Evolutionary conservation across 352 stramenopile genomes (phyloP).

Genomic region (Globisporangium ultimum): DNA sequence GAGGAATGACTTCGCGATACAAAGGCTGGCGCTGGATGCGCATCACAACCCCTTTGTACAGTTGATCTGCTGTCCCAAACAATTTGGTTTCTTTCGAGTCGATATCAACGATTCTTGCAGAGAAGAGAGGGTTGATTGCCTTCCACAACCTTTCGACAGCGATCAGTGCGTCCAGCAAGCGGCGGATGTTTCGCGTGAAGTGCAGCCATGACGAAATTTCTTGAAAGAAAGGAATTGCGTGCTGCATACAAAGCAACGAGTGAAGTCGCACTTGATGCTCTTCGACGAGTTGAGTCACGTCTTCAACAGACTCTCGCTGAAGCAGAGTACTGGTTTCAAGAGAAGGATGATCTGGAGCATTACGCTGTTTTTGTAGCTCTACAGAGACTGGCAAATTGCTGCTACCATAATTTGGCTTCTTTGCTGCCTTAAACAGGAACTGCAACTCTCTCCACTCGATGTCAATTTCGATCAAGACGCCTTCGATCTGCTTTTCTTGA

Average conservation of each 20-base stretch:
- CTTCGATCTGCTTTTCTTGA: conserved; percentile 62
- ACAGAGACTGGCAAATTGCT: too few species aligned
- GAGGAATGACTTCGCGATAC: conserved; percentile 33
- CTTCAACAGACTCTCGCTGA: conserved; percentile 35
- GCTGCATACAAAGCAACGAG: conserved; percentile 38
- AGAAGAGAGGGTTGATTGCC: conserved; percentile 44
- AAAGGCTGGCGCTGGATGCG: conserved; percentile 25
- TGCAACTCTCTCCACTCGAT: conserved; percentile 42
- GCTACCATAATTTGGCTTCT: not conserved
- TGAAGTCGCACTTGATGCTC: conserved; percentile 60
- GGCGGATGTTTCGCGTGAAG: conserved; percentile 38
- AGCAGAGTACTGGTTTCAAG: conserved; percentile 9
- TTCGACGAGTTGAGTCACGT: conserved; percentile 46
- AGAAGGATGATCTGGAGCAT: not conserved
- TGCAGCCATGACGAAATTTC: conserved; percentile 45
- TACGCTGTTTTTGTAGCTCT: not conserved
- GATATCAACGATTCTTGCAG: conserved; percentile 41
- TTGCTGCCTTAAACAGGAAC: conserved; percentile 41
- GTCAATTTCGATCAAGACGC: conserved; percentile 37
- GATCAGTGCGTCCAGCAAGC: conserved; percentile 36
- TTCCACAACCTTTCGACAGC: conserved; percentile 48
- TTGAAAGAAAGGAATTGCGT: conserved; percentile 38
- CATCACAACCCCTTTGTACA: conserved; percentile 30
- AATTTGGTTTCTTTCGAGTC: conserved; percentile 35
- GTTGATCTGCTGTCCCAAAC: conserved; percentile 36